Percentiles rank a stretch among this genome's conserved stretches.
Evolutionary conservation across 2,329 filamentous ascomycete genomes (phyloP).

Genomic region (Sclerotinia subarctica): DNA sequence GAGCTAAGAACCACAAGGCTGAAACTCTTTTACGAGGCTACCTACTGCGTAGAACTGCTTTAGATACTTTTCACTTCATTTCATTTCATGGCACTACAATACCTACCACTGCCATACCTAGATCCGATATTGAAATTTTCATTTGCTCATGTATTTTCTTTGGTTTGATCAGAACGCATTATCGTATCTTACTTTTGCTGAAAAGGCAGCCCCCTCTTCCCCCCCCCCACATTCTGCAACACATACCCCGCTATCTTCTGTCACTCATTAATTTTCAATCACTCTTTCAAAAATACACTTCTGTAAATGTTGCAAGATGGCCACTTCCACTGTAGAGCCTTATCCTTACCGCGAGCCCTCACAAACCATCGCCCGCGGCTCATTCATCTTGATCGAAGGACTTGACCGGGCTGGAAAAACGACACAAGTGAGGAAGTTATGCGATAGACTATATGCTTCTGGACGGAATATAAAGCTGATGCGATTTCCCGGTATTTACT

Average conservation of each 20-base stretch:
- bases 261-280: neutral
- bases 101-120: too few relatives aligned
- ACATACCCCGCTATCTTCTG: slow-evolving; percentile 12
- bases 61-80: neutral
- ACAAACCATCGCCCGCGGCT: slow-evolving; percentile 46
- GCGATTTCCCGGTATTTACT: slow-evolving; percentile 60
- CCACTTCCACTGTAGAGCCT: slow-evolving; percentile 15
- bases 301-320: slow-evolving; percentile 22
- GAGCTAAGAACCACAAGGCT: slow-evolving; percentile 11
- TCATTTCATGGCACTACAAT: neutral
- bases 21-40: slow-evolving; percentile 1
- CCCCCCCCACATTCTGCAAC: neutral
- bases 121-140: neutral
- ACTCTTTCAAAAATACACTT: neutral
- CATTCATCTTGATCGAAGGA: slow-evolving; percentile 68
- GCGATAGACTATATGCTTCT: slow-evolving; percentile 48
- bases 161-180: neutral
- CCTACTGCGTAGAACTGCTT: too few relatives aligned
- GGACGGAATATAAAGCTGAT: slow-evolving; percentile 55
- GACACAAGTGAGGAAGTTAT: slow-evolving; percentile 62
- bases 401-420: slow-evolving; percentile 71
- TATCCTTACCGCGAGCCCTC: slow-evolving; percentile 35
- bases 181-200: too few relatives aligned
- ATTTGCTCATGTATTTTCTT: neutral
- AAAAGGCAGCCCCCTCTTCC: neutral